These are phyloP conservation scores for Mucor mucedo DNA, from an alignment of 371 early-diverging fungal species.

Conservation along the genomic window DNA sequence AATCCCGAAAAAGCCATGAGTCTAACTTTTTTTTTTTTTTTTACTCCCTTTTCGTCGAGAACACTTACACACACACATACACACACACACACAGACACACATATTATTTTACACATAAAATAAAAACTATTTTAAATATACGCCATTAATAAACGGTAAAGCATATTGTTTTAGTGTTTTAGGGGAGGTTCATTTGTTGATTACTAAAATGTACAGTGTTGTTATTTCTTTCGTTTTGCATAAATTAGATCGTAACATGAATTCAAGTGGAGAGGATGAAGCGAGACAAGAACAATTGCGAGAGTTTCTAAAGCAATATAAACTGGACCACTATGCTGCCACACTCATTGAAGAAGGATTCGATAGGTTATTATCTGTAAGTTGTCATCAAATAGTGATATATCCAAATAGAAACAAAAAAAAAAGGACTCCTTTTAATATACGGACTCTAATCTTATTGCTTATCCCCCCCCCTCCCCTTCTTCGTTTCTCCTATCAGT, in stretches of 20 bases:
- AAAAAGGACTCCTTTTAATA: background rate
- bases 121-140: too few relatives aligned
- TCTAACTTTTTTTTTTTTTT: too few relatives aligned
- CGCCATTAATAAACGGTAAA: too few relatives aligned
- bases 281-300: conserved; percentile 22
- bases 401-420: too few relatives aligned
- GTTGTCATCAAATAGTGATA: background rate
- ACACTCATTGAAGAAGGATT: conserved; percentile 45
- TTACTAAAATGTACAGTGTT: too few relatives aligned
- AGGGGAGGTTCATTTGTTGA: too few relatives aligned
- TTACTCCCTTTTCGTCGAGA: too few relatives aligned
- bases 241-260: background rate
- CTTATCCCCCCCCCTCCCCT: background rate
- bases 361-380: conserved; percentile 32
- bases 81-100: too few relatives aligned
- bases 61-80: too few relatives aligned
- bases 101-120: too few relatives aligned
- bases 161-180: too few relatives aligned
- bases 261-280: conserved; percentile 5
- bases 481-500: conserved; percentile 23
- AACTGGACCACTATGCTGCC: conserved; percentile 35
- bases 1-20: too few relatives aligned
- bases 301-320: conserved; percentile 31
- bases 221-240: background rate
- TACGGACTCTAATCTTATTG: background rate